These are phyloP conservation scores for Prorocentrum cordatum DNA, from an alignment of 169 alveolate genomes.

Conservation along the genomic window DNA sequence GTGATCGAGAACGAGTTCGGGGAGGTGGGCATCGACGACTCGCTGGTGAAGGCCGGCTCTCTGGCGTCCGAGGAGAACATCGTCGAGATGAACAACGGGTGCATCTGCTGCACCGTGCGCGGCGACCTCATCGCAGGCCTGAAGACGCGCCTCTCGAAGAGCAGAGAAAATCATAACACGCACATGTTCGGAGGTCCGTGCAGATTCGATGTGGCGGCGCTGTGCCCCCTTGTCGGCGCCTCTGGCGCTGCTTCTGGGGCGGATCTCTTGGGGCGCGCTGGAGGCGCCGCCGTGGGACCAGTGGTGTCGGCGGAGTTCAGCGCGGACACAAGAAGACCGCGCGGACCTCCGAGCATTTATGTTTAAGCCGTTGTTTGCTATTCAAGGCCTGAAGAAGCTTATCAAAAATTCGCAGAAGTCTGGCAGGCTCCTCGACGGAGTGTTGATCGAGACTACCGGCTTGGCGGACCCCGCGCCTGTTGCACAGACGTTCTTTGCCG, in stretches of 20 bases:
- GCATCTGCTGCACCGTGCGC: conserved; percentile 66
- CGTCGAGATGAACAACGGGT: conserved; percentile 65
- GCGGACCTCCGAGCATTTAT: too few relatives aligned
- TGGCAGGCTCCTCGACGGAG: conserved; percentile 67
- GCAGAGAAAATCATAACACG: too few relatives aligned
- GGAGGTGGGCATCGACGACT: conserved; percentile 66
- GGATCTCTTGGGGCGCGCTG: too few relatives aligned
- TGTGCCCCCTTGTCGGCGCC: too few relatives aligned
- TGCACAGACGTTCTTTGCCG: conserved; percentile 71
- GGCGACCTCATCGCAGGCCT: conserved; percentile 53
- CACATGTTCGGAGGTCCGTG: too few relatives aligned
- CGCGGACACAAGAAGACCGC: too few relatives aligned
- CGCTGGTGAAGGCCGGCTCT: conserved; percentile 17
- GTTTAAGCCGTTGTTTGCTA: too few relatives aligned
- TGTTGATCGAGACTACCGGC: conserved; percentile 76
- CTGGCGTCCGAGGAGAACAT: conserved; percentile 59
- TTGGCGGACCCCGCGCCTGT: conserved; percentile 76
- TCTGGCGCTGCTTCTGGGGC: too few relatives aligned
- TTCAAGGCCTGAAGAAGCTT: conserved; percentile 41
- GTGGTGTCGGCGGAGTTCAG: too few relatives aligned
- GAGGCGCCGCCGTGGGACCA: too few relatives aligned
- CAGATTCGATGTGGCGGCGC: too few relatives aligned
- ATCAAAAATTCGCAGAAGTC: conserved; percentile 20
- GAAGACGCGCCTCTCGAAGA: too few relatives aligned
- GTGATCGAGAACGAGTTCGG: conserved; percentile 5